These are phyloP conservation scores for Exophiala lecanii-corni DNA, from an alignment of 2,329 filamentous ascomycete species.

Conservation along the genomic window DNA sequence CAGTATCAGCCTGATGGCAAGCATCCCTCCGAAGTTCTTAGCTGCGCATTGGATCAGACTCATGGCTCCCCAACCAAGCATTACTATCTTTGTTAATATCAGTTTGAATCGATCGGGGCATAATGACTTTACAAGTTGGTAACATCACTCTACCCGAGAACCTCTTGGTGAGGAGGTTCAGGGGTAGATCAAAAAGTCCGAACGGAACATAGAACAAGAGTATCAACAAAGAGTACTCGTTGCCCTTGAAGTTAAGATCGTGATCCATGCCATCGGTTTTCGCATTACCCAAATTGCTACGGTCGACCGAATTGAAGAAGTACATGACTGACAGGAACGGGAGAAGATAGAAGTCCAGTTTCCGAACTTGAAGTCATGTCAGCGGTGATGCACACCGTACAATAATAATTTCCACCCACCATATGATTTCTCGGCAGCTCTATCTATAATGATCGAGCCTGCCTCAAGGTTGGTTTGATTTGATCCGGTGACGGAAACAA, in stretches of 20 bases:
- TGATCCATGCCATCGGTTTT: constrained; percentile 47
- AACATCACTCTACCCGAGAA: constrained; percentile 44
- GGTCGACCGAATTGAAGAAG: constrained; percentile 35
- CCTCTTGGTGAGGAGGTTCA: constrained; percentile 46
- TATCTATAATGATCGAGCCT: constrained; percentile 26
- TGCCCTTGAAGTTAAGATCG: constrained; percentile 40
- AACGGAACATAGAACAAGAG: constrained; percentile 50
- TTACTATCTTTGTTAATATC: constrained; percentile 28
- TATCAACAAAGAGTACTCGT: constrained; percentile 44
- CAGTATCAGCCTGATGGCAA: constrained; percentile 50
- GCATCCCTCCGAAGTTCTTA: constrained; percentile 45
- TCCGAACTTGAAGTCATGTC: constrained; percentile 23
- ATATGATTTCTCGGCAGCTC: constrained; percentile 32
- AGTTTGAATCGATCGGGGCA: background rate
- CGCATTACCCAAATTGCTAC: constrained; percentile 44
- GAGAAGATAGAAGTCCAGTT: constrained; percentile 42
- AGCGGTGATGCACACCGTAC: background rate
- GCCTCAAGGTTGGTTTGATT: too few relatives aligned
- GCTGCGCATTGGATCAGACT: constrained; percentile 47
- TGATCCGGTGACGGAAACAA: too few relatives aligned
- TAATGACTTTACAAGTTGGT: constrained; percentile 28
- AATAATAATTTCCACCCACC: constrained; percentile 21
- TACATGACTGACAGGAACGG: constrained; percentile 42
- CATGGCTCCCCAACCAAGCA: constrained; percentile 47
- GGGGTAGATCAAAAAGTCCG: constrained; percentile 46